Conservation (phyloP, 2,329 filamentous ascomycete genomes). For the Amphichorda felina region DNA sequence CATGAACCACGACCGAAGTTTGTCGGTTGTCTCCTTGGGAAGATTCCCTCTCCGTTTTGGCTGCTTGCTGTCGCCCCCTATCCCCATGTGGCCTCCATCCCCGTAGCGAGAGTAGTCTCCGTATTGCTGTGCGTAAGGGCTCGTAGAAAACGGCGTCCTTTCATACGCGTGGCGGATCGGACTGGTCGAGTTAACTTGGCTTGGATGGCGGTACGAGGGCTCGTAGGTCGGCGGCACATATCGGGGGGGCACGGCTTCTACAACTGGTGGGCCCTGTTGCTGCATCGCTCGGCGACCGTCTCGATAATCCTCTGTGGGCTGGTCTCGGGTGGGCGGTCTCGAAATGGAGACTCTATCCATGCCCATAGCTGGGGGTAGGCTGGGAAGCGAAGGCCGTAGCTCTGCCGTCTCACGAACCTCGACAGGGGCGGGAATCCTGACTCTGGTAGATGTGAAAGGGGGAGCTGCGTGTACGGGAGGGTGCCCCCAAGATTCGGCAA, state of each 20-base stretch:
- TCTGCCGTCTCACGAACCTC: conserved; percentile 23
- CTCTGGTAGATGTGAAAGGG: conserved; percentile 13
- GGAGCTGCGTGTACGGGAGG: conserved; percentile 19
- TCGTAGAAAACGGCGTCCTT: conserved; percentile 28
- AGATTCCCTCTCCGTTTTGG: conserved; percentile 69
- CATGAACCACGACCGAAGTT: conserved; percentile 68
- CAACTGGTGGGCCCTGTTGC: background rate
- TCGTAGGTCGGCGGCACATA: conserved; percentile 13
- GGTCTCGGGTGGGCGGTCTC: conserved; percentile 16
- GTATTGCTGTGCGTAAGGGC: conserved; percentile 23
- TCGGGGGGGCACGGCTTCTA: background rate
- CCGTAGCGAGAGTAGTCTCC: conserved; percentile 29
- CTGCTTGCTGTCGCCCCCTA: conserved; percentile 34
- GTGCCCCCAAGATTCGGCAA: too few species aligned
- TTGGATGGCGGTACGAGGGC: conserved; percentile 30
- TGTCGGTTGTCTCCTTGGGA: conserved; percentile 80
- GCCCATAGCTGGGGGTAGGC: conserved; percentile 22
- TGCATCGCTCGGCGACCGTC: conserved; percentile 9
- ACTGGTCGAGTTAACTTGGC: conserved; percentile 32
- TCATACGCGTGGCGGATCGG: conserved; percentile 27
- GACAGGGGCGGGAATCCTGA: conserved; percentile 15
- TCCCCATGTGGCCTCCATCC: conserved; percentile 23
- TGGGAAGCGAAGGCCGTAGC: conserved; percentile 24
- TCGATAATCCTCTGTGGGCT: conserved; percentile 22
- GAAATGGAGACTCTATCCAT: conserved; percentile 22